A percentile compares a stretch with the other conserved stretches of the same genome.
phyloP scores from a whole-genome alignment of 495 filamentous ascomycete genomes.

The Penicillium canescens region DNA sequence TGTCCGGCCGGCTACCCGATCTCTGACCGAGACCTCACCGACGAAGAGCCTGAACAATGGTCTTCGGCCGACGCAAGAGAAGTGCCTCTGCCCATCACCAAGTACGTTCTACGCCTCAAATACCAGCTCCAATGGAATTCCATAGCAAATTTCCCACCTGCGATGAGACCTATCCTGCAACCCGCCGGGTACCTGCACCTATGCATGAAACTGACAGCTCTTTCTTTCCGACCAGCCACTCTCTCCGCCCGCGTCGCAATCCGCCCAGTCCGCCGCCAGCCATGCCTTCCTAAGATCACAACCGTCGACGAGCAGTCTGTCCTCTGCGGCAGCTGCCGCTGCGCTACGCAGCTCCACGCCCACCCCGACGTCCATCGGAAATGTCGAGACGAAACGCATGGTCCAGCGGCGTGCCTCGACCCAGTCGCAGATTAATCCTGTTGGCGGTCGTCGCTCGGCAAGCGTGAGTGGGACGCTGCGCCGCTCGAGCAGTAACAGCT shows the following conservation, averaged over 20 bases:
- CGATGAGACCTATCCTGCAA: not conserved
- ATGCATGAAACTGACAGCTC: conserved; percentile 11
- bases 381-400: conserved; percentile 86
- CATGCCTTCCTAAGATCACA: conserved; percentile 75
- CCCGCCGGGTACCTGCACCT: conserved; percentile 8
- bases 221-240: conserved; percentile 42
- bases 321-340: conserved; percentile 80
- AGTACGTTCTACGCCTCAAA: conserved; percentile 37
- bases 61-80: conserved; percentile 56
- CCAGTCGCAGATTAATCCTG: conserved; percentile 61
- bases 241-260: conserved; percentile 60
- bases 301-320: conserved; percentile 65
- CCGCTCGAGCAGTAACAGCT: conserved; percentile 68
- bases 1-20: conserved; percentile 26
- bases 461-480: conserved; percentile 50
- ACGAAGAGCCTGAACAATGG: conserved; percentile 28
- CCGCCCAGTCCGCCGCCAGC: conserved; percentile 72
- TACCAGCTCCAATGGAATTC: no score
- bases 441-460: conserved; percentile 36
- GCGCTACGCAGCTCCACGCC: conserved; percentile 75
- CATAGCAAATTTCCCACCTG: not conserved
- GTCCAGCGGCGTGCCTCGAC: conserved; percentile 66
- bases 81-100: conserved; percentile 50
- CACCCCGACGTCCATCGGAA: conserved; percentile 72
- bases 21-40: not conserved